Base-by-base conservation (phyloP, 225 moss, liverwort and hornwort species). In the Marchantia paleacea region DNA sequence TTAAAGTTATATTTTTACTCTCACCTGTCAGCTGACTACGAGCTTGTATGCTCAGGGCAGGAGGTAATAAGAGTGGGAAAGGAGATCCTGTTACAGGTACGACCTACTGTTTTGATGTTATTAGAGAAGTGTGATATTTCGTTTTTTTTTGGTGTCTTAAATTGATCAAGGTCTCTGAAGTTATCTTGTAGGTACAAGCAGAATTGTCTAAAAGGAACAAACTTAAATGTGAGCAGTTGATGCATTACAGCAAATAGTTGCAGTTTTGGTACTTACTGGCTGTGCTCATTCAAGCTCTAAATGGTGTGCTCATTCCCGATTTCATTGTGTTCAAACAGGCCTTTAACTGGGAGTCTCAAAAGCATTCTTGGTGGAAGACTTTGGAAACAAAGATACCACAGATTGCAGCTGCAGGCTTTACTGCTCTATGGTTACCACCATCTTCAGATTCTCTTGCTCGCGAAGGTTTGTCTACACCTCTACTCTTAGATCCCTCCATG, bases 271-370 rank as follows among this genome's bases (percentile, higher is more conserved):
- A 65, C 22, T 67, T 47, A 20, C 10, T 8, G 70, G 16, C 52
- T 63, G 39, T 2, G 10, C 24, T 10, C 25, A 25, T 22, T 22
- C 12, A 7, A 18, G 77, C 22, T 20, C 18, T 76, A 11, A 11
- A 24, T 30, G 0, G 0, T 5, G 8, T 7, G 60, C 2, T 11
- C 12, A 9, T 12, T 7, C 22, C 1, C 52, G n/a, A 6, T 24
- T 52, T 72, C 11, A 48, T 51, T 65, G 55, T 1, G 52, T 52
- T 78, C 49, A 52, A 75, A 65, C 83, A 97, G 97, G 92, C 91
- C 72, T 99, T 99, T 39, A 99, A 95, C 54, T 99, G 97, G 97
- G 97, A 99, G 81, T 99, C 97, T 19, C 86, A 88, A 80, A 91
- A 92, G 79, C 83, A 93, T 78, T 79, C 57, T 54, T 99, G 95